Evolutionary conservation across 2,329 filamentous ascomycete genomes (phyloP), one percentile per base, ranked within the genome.

Genomic region (Aspergillus unguis): DNA sequence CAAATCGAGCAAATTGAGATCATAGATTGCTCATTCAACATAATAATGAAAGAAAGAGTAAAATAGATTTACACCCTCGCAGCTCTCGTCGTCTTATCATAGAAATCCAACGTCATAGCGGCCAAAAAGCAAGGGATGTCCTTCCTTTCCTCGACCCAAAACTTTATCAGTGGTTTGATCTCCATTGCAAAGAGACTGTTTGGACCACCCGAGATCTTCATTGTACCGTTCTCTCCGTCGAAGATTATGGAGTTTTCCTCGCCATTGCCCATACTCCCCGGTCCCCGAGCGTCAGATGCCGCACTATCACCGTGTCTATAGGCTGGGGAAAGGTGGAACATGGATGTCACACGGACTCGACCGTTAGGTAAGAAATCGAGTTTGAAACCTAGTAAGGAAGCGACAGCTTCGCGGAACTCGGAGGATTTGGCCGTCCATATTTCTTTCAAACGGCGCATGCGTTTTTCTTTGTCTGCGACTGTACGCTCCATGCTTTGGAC

Each of bases 291-390:
- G 68, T 90, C 84, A 65, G 88, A 85, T 50, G 88, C 84, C 5
- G 80, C 67, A 69, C 83, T 74, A 1, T 59, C 68, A 6, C 72
- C 72, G 45, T 75, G 72, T 45, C 72, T 61, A 52, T 75, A 75
- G 8, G 69, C 71, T 56, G 73, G 71, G 2, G 83, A 85, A 0
- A 91, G 87, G 67, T 88, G 88, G 67, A 92, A 95, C 59, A 92
- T 87, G 54, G 82, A 87, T 50, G 92, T 95, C 25, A 96, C 90
- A 31, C 90, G 86, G 73, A 96, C 95, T 65, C 95, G 92, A 38
- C 94, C 94, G 69, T 96, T 96, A n/a, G 92, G 91, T 69, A 96
- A 87, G 69, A 99, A 97, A 31, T 94, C 91, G 9, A 97, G 84
- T 48, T 92, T 92, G 87, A 92, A 99, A 0, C 94, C 94, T 0